Percentiles rank a stretch among this genome's conserved stretches.
Evolutionary conservation across 2,329 filamentous ascomycete species (phyloP).

Genomic region (Beauveria bassiana): DNA sequence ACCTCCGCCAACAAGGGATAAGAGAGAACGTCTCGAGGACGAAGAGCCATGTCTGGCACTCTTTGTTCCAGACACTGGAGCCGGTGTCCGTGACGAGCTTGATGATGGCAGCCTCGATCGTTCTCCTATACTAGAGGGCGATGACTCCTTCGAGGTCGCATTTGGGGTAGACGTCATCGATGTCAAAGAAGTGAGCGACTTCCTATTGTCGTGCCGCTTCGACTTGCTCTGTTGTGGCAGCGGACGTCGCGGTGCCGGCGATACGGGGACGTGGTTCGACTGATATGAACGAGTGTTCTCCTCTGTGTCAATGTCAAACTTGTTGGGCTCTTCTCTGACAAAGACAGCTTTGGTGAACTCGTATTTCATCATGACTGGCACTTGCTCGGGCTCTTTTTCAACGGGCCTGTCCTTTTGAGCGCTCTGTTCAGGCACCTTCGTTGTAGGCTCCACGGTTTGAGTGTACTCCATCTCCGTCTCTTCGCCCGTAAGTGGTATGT

Average conservation of each 20-base stretch:
- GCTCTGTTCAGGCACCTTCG: not conserved
- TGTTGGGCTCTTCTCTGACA: not conserved
- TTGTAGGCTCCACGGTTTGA: not conserved
- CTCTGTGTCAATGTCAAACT: not conserved
- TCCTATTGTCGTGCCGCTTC: not conserved
- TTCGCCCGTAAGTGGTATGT: not conserved
- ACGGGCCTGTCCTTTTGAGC: not conserved
- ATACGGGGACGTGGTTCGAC: not conserved
- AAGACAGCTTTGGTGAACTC: not conserved
- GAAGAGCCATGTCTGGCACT: not conserved
- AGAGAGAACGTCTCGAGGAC: constrained; percentile 7
- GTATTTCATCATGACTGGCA: not conserved
- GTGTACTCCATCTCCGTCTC: not conserved
- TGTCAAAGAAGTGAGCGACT: not conserved
- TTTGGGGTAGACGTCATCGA: not conserved
- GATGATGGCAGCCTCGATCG: not conserved
- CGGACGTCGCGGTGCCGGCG: not conserved
- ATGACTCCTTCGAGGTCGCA: not conserved
- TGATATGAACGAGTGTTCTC: not conserved
- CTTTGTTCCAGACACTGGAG: not conserved
- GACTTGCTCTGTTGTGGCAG: not conserved
- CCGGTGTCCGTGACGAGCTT: not conserved
- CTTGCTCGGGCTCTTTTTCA: not conserved
- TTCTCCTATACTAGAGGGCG: not conserved
- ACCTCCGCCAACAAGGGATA: constrained; percentile 6